Base-by-base conservation (phyloP, 2,329 filamentous ascomycete species). In the Alternaria sp. region DNA sequence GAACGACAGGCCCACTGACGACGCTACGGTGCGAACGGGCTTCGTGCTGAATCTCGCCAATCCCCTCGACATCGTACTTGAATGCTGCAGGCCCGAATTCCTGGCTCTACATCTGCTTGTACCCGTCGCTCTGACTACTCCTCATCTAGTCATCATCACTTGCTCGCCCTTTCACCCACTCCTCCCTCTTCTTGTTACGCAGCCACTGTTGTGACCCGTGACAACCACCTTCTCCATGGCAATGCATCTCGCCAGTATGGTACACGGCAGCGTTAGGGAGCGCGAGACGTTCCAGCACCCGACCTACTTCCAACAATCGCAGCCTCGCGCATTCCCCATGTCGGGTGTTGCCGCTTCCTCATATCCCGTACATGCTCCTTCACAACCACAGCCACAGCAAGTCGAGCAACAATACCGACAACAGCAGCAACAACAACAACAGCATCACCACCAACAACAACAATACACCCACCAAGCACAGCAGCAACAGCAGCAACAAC, bases 371-470 rank as follows among this genome's bases (percentile, higher is more conserved):
- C 61, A 56, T 36, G 44, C 54, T 42, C 49, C 58, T 47, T 42
- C 51, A 39, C 61, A 48, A 48, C 38, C 66, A 59, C 61, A 47
- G 47, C 36, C 66, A 59, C 67, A 66, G 18, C 58, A 65, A 20
- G 64, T 60, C 54, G 72, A 76, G 18, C 73, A 75, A 54, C 69
- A 71, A 41, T 75, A 75, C 62, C 73, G 66, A 49, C 70, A 68
- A 63, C 71, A 69, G 26, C 87, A 87, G 47, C 86, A 88, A 71
- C 86, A 64, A 5, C 43, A 46, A 7, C 46, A 49, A 24, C 39
- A 24, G 47, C 69, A 69, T 62, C 69, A 70, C 22, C 86, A 87
- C 48, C 86, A 24, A 61, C 72, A 61, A 53, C 59, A 57, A 42
- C 51, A 65, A 54, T 62, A 64, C 12, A 59, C 46, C 43, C 69